Evolutionary conservation across 768 basidiomycete species (phyloP), one percentile per base, ranked within the genome.

Genomic region (Suillus americanus): DNA sequence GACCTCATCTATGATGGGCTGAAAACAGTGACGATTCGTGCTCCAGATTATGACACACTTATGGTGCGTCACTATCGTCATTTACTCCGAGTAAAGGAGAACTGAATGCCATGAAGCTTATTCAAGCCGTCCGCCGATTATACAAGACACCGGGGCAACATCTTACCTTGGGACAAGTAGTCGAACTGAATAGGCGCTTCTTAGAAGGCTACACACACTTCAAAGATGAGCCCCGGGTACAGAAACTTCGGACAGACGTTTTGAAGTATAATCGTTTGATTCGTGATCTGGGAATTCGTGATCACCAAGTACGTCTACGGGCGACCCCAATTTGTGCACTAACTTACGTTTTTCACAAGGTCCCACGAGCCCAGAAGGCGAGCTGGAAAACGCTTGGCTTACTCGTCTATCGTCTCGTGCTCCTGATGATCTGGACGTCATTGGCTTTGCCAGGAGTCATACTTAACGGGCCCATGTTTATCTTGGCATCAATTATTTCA

Each of bases 1-100:
- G 91, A 99, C 68, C 79, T 97, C 63, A 89, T 97, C 61, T 97
- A 97, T 70, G 92, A 98, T 70, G 91, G 86, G 28, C 79, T 99
- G 69, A 96, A 98, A 80, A 96, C 95, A 0, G 97, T 99, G 46
- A 99, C 97, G 0, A 86, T 99, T 62, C 83, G 96, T 64, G 94
- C 95, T 20, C 95, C 97, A 3, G 97, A 99, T 75, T 99, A 94
- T 74, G 97, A 99, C 69, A 99, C 97, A 2, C 83, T 99, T 59
- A 97, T 99, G 95, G 97, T 93, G 69, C 63, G 86, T 74, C n/a
- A 23, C 56, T 63, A 20, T 62, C 57, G 25, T 20, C 38, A 30
- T 59, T 13, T 30, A 41, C 18, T 20, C 20, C 37, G 28, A 12
- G 66, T 63, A 28, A 41, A 25, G 20, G 12, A 13, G 40, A 20